Percentiles rank a stretch among this genome's conserved stretches.
Conservation (phyloP, 306 rosid genomes). For the Ormosia emarginata region DNA sequence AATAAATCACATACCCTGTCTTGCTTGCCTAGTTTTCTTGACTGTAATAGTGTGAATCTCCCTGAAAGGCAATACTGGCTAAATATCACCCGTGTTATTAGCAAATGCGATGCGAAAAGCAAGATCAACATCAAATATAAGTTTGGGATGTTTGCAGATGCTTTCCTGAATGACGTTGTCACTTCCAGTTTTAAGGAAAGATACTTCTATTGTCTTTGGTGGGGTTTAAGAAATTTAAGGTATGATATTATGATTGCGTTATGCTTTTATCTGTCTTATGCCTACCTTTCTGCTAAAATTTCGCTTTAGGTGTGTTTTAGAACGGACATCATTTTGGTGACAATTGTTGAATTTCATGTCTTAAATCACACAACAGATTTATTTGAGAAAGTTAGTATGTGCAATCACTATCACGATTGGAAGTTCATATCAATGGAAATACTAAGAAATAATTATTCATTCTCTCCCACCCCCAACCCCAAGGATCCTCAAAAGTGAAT, state of each 20-base stretch:
- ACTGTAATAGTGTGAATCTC: conserved; percentile 40
- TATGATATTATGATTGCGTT: neutral
- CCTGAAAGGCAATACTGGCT: conserved; percentile 63
- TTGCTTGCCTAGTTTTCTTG: conserved; percentile 61
- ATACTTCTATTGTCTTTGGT: conserved; percentile 56
- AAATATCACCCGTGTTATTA: conserved; percentile 49
- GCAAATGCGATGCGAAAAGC: conserved; percentile 47
- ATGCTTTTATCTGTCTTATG: neutral
- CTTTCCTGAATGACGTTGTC: conserved; percentile 64
- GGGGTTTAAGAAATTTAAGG: conserved; percentile 77
- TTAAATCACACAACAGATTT: neutral
- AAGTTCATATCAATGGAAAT: neutral
- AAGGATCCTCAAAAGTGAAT: neutral
- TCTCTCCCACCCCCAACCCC: neutral
- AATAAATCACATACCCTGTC: conserved; percentile 27
- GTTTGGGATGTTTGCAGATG: conserved; percentile 83
- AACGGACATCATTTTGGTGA: neutral
- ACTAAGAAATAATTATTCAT: neutral
- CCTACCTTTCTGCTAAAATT: neutral
- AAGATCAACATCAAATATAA: conserved; percentile 39
- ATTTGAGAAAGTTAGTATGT: neutral
- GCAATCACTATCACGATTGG: neutral
- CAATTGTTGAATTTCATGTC: neutral
- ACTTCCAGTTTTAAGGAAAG: conserved; percentile 50
- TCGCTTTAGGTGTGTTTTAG: neutral